These are phyloP conservation scores for Cladosporium sp. DNA, from an alignment of 2,329 filamentous ascomycete species.

Conservation along the genomic window DNA sequence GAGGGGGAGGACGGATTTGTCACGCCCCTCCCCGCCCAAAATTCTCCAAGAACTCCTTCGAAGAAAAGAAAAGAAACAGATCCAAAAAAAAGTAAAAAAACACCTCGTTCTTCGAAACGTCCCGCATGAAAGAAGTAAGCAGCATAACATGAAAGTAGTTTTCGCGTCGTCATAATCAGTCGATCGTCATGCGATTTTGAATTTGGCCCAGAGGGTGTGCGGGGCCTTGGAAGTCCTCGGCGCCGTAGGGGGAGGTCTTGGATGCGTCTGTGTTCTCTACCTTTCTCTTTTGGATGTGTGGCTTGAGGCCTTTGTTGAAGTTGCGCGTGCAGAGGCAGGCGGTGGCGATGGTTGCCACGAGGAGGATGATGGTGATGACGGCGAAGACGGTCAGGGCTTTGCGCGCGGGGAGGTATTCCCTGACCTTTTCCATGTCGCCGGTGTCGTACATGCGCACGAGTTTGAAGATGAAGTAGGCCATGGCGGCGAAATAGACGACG, in stretches of 20 bases:
- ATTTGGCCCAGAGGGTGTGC: conserved; percentile 28
- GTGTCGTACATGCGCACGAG: conserved; percentile 88
- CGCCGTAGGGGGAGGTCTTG: conserved; percentile 14
- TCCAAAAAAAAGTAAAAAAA: background rate
- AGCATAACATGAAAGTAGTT: too few relatives aligned
- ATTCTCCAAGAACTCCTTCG: too few relatives aligned
- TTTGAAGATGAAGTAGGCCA: conserved; percentile 98
- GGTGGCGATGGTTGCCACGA: conserved; percentile 82
- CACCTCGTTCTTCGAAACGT: background rate
- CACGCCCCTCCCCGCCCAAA: too few relatives aligned
- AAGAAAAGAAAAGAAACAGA: too few relatives aligned
- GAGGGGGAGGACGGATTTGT: too few relatives aligned
- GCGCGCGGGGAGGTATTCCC: conserved; percentile 69
- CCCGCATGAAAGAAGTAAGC: background rate
- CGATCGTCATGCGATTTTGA: conserved; percentile 43
- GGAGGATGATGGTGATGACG: conserved; percentile 82
- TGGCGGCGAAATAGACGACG: conserved; percentile 76
- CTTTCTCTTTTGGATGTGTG: conserved; percentile 65
- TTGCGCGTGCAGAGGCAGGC: conserved; percentile 84
- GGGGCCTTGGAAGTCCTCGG: conserved; percentile 21
- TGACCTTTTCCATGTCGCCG: conserved; percentile 23
- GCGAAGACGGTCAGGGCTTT: conserved; percentile 90
- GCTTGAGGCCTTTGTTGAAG: conserved; percentile 84
- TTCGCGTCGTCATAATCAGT: too few relatives aligned
- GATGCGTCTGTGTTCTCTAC: background rate